Percentiles rank a stretch among this genome's conserved stretches.
phyloP scores from a whole-genome alignment of 2,329 filamentous ascomycete species.

The Fusarium irregulare region DNA sequence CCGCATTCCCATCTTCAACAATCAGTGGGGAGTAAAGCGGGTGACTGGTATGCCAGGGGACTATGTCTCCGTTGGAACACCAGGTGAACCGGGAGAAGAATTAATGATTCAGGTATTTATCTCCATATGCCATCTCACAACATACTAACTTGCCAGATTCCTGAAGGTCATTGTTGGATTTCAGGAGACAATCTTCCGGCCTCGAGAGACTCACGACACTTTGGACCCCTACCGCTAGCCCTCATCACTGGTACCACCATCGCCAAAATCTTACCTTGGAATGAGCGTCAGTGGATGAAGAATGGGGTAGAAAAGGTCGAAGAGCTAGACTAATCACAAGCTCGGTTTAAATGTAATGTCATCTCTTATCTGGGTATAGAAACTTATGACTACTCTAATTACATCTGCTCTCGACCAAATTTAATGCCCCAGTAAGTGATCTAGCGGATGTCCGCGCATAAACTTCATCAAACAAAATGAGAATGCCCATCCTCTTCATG shows the following conservation, averaged over 20 bases:
- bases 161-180: constrained; percentile 91
- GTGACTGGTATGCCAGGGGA: constrained; percentile 81
- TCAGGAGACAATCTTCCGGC: constrained; percentile 87
- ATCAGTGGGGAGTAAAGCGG: constrained; percentile 78
- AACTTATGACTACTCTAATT: constrained; percentile 50
- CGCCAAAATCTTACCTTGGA: constrained; percentile 67
- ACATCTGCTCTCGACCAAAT: constrained; percentile 45
- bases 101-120: constrained; percentile 72
- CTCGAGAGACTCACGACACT: constrained; percentile 87
- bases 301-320: constrained; percentile 55
- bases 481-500: constrained; percentile 32
- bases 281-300: constrained; percentile 62
- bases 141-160: constrained; percentile 68
- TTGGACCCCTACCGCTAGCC: constrained; percentile 86
- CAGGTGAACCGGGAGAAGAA: constrained; percentile 58
- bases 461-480: constrained; percentile 51
- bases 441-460: constrained; percentile 45
- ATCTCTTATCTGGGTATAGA: constrained; percentile 46
- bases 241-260: constrained; percentile 87
- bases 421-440: constrained; percentile 34
- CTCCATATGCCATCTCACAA: too few relatives aligned
- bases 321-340: constrained; percentile 27
- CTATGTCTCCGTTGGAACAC: constrained; percentile 75
- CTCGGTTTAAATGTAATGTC: constrained; percentile 39
- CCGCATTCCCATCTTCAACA: constrained; percentile 75